These are phyloP conservation scores for Solanum clarkiae DNA, from an alignment of 257 asterid genomes.

Conservation along the genomic window DNA sequence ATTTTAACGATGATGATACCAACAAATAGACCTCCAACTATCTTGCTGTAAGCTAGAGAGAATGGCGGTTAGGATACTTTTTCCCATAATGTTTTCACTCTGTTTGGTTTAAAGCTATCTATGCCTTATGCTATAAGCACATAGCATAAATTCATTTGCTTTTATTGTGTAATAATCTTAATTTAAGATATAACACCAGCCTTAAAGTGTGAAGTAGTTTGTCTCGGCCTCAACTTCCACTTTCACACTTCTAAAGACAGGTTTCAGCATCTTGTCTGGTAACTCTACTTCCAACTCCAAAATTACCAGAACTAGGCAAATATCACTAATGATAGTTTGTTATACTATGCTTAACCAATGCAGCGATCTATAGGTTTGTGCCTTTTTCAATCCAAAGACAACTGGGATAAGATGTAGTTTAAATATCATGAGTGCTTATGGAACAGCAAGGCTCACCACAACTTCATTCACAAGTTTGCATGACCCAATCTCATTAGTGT, in stretches of 20 bases:
- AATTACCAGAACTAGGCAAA: background rate
- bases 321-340: background rate
- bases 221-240: background rate
- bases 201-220: background rate
- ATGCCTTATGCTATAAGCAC: background rate
- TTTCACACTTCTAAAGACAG: background rate
- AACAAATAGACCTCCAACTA: background rate
- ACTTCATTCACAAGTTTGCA: background rate
- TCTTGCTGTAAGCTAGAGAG: background rate
- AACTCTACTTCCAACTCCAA: background rate
- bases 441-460: background rate
- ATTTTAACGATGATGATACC: background rate
- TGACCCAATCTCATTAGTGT: background rate
- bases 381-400: background rate
- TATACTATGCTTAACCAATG: background rate
- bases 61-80: background rate
- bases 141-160: background rate
- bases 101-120: background rate
- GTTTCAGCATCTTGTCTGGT: background rate
- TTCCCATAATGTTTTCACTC: background rate
- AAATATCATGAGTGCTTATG: background rate
- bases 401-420: background rate
- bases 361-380: background rate
- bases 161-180: background rate
- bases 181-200: background rate